phyloP scores from a whole-genome alignment of 1,284 basidiomycete genomes.

The Thecaphora thlaspeos region DNA sequence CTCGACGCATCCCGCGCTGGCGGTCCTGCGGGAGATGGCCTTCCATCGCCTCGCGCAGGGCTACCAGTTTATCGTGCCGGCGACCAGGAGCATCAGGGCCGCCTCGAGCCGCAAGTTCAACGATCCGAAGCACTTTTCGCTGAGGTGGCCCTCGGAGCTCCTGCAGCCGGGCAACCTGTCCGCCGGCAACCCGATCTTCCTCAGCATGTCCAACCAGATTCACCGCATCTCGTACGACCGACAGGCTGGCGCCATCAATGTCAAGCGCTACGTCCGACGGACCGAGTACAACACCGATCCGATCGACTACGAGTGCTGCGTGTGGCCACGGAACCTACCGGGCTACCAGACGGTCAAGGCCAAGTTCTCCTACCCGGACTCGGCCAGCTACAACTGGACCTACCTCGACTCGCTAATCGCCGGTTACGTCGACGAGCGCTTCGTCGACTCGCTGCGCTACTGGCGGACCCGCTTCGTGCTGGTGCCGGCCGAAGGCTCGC shows the following conservation, averaged over 20 bases:
- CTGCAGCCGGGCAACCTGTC: constrained; percentile 54
- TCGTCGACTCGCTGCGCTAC: constrained; percentile 62
- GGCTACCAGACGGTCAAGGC: constrained; percentile 79
- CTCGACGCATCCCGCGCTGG: constrained; percentile 68
- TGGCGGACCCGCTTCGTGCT: constrained; percentile 95
- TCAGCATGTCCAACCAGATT: constrained; percentile 93
- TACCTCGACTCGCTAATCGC: constrained; percentile 59
- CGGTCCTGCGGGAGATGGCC: constrained; percentile 88
- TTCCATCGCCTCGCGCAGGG: constrained; percentile 88
- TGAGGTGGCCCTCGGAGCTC: constrained; percentile 53
- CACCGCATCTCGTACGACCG: constrained; percentile 79
- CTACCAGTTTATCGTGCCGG: constrained; percentile 79
- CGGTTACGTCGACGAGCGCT: constrained; percentile 50
- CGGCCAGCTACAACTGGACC: constrained; percentile 63
- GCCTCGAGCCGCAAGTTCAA: constrained; percentile 29
- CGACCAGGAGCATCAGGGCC: constrained; percentile 19
- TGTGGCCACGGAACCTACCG: constrained; percentile 85
- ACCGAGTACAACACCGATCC: constrained; percentile 66
- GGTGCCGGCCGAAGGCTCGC: constrained; percentile 76
- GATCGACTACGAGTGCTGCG: constrained; percentile 79
- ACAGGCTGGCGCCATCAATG: constrained; percentile 80
- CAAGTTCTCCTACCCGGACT: constrained; percentile 73
- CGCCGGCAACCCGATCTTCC: constrained; percentile 69
- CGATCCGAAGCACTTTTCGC: constrained; percentile 32
- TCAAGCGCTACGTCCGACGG: constrained; percentile 79